phyloP scores from a whole-genome alignment of 805 yeast genomes.

The Candida endomychidarum region DNA sequence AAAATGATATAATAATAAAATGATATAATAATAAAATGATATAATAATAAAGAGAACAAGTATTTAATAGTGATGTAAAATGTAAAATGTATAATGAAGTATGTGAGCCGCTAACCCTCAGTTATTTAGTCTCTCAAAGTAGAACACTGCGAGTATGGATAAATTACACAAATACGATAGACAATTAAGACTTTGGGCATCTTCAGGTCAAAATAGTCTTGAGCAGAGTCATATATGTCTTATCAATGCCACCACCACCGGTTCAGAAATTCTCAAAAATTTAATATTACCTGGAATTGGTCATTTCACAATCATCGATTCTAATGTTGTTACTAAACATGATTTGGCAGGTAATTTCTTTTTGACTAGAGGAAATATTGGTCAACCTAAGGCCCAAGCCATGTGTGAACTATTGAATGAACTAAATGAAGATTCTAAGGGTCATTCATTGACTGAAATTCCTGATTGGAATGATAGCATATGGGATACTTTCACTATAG shows the following conservation, averaged over 20 bases:
- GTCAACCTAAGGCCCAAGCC: conserved; percentile 38
- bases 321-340: conserved; percentile 31
- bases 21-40: too few species aligned
- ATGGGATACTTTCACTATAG: conserved; percentile 55
- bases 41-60: too few species aligned
- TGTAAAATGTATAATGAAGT: not conserved
- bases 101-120: not conserved
- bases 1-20: too few species aligned
- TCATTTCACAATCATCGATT: conserved; percentile 54
- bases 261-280: conserved; percentile 74
- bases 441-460: conserved; percentile 25
- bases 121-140: conserved; percentile 12
- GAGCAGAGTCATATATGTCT: conserved; percentile 60
- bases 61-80: conserved; percentile 2
- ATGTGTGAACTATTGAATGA: conserved; percentile 47
- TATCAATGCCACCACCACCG: conserved; percentile 54
- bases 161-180: conserved; percentile 70
- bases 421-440: conserved; percentile 59
- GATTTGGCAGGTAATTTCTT: conserved; percentile 67
- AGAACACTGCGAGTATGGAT: conserved; percentile 20
- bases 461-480: conserved; percentile 13
- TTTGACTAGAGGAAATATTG: conserved; percentile 44
- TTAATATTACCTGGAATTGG: conserved; percentile 75
- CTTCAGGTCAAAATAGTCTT: conserved; percentile 66
- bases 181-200: conserved; percentile 85